Conservation (phyloP, 148 eudicot genomes). For the Camellia japonica region DNA sequence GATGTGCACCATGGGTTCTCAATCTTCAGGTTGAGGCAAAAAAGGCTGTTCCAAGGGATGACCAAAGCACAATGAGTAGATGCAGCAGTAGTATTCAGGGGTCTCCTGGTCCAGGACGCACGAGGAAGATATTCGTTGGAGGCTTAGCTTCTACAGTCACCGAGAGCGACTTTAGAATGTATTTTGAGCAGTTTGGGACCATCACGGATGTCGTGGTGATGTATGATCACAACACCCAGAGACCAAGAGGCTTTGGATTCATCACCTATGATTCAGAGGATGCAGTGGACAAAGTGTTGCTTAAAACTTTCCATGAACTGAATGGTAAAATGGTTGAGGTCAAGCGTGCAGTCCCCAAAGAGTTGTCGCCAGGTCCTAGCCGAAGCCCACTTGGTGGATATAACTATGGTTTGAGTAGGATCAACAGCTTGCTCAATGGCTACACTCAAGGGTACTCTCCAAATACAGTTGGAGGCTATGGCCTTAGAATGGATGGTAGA, state of each 20-base stretch:
- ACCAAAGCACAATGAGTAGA: conserved; percentile 32
- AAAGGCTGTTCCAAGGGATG: conserved; percentile 42
- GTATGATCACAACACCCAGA: conserved; percentile 39
- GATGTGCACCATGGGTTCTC: background rate
- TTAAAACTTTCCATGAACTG: conserved; percentile 35
- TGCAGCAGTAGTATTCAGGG: conserved; percentile 36
- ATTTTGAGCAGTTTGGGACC: conserved; percentile 35
- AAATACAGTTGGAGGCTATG: conserved; percentile 57
- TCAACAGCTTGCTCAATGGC: conserved; percentile 25
- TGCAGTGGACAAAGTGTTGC: conserved; percentile 31
- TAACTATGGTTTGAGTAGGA: conserved; percentile 24
- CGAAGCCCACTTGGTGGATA: conserved; percentile 30
- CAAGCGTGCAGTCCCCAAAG: conserved; percentile 37
- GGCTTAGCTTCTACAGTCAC: conserved; percentile 37
- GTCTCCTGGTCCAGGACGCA: conserved; percentile 31
- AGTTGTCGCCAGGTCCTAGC: conserved; percentile 30
- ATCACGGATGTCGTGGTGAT: conserved; percentile 37
- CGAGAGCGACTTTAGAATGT: conserved; percentile 25
- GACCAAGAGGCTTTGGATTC: conserved; percentile 41
- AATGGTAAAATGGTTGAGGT: conserved; percentile 43
- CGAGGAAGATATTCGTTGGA: conserved; percentile 35
- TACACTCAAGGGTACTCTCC: conserved; percentile 54
- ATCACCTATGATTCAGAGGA: conserved; percentile 35
- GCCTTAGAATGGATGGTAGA: conserved; percentile 62
- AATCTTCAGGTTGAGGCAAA: conserved; percentile 38